Conservation (phyloP, 192 early-diverging fungal genomes). For the Linnemannia hyalina region DNA sequence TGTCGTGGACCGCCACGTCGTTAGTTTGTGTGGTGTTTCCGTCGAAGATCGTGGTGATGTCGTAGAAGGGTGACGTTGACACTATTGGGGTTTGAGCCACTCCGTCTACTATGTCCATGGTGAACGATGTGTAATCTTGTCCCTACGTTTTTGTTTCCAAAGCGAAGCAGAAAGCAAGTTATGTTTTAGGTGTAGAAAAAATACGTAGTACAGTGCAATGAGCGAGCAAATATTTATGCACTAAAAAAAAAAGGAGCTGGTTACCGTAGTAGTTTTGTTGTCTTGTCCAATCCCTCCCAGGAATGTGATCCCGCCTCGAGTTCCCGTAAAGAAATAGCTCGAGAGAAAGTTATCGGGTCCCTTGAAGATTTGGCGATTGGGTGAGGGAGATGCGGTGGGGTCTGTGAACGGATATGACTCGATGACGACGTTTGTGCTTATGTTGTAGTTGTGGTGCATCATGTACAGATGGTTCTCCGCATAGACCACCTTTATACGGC, state of each 20-base stretch:
- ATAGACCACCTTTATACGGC: not conserved
- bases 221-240: too few species aligned
- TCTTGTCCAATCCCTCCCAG: not conserved
- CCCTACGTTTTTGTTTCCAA: too few species aligned
- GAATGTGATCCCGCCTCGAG: not conserved
- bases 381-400: not conserved
- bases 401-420: not conserved
- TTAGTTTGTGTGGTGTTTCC: not conserved
- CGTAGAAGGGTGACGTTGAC: not conserved
- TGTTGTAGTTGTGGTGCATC: not conserved
- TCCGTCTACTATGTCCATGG: too few species aligned
- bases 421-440: not conserved
- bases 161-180: too few species aligned
- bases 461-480: not conserved
- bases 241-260: too few species aligned
- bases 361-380: not conserved
- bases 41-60: not conserved
- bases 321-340: not conserved
- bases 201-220: too few species aligned
- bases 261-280: not conserved
- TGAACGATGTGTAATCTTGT: too few species aligned
- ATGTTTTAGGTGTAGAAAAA: too few species aligned
- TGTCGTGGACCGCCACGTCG: not conserved
- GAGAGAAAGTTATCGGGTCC: not conserved
- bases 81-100: too few species aligned